Base-by-base conservation (phyloP, 805 yeast genomes). In the Groenewaldozyma tartarivorans region DNA sequence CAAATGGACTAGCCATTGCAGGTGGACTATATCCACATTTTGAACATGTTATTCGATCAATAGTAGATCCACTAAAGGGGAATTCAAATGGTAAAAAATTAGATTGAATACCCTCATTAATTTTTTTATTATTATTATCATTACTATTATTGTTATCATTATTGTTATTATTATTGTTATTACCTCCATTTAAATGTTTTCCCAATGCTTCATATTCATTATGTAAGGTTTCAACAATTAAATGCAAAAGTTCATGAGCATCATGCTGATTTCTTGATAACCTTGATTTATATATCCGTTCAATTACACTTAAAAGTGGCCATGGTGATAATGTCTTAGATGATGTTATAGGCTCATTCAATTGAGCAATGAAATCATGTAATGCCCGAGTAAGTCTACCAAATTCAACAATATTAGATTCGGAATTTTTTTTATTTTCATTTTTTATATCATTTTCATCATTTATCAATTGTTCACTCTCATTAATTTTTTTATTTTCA, bases 181-280 rank as follows among this genome's bases (percentile, higher is more conserved):
- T 24, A 7, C 7, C 7, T 24, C 29, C 29, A 21, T 33, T 39
- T 16, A 30, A 22, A n/a, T 16, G 18, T 35, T 45, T 41, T 20
- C 20, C 33, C 18, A 46, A 40, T 11, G 44, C 39, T 29, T 64
- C 51, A 48, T 73, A 68, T 55, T 90, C 96, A 41, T 69, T 70
- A 38, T 81, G 77, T 38, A 92, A 64, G 0, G 90, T 79, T 52
- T 88, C 95, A 18, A 90, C 63, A 17, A 88, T 69, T 39, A 85
- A 61, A 56, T 86, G 95, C 22, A 90, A 72, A 48, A 92, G 68
- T 54, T 90, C 98, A 52, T 92, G 96, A 0, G 97, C 96, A 63
- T 90, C 98, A 54, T 90, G 95, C 58, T 92, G 98, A 35, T 74
- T 75, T 27, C 81, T 65, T 2, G 94, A 79, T 20, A 92, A 79